Percentiles rank a stretch among this genome's conserved stretches.
These are phyloP conservation scores for Annulohypoxylon maeteangense DNA, from an alignment of 495 filamentous ascomycete genomes.

Conservation along the genomic window DNA sequence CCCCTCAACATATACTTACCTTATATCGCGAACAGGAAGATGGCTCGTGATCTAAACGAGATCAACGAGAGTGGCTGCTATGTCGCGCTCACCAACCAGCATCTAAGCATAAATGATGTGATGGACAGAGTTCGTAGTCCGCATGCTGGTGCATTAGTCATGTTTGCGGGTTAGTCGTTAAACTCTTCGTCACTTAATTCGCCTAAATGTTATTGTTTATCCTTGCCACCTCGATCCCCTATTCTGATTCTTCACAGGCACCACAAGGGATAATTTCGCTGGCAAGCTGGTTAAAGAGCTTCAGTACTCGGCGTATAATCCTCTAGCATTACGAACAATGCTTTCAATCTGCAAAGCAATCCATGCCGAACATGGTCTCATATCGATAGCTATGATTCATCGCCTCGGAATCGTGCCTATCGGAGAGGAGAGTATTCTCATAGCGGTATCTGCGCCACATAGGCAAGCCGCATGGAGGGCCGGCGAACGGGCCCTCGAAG, in stretches of 20 bases:
- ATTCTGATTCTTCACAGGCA: constrained; percentile 63
- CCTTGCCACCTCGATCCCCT: background rate
- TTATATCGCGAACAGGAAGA: too few relatives aligned
- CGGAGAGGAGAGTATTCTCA: constrained; percentile 89
- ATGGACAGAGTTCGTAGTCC: constrained; percentile 78
- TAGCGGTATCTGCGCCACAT: constrained; percentile 87
- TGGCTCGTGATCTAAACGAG: constrained; percentile 31
- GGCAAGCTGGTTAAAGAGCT: constrained; percentile 78
- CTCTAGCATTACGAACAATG: constrained; percentile 81
- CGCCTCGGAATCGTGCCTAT: constrained; percentile 88
- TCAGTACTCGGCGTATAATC: constrained; percentile 82
- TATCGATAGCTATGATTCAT: constrained; percentile 81
- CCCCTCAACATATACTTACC: background rate
- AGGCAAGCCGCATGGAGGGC: constrained; percentile 88
- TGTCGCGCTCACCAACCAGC: constrained; percentile 71
- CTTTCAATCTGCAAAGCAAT: constrained; percentile 71
- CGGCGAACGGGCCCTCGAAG: constrained; percentile 90
- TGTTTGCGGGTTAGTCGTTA: constrained; percentile 75
- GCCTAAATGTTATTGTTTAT: background rate
- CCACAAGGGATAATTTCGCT: constrained; percentile 86
- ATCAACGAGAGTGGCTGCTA: constrained; percentile 58
- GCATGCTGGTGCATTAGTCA: constrained; percentile 85
- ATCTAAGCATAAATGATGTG: constrained; percentile 67
- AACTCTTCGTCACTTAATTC: background rate
- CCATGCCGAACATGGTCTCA: constrained; percentile 67